Conservation (phyloP, 1,139 yeast species). For the Lodderomyces parapsilosis region DNA sequence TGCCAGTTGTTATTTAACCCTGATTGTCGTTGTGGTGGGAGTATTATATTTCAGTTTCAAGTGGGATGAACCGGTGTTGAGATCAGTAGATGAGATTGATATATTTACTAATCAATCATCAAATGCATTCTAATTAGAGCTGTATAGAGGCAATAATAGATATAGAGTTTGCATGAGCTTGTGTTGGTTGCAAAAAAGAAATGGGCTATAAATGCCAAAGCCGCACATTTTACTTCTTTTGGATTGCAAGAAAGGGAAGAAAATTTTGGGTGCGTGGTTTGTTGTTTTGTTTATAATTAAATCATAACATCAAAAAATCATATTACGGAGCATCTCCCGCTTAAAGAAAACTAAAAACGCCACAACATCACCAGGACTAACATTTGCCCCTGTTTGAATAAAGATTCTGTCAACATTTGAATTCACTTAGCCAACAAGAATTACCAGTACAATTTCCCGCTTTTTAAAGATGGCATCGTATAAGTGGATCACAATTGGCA, state of each 20-base stretch:
- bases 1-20: slow-evolving; percentile 15
- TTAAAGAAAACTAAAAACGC: too few species aligned
- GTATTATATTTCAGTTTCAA: slow-evolving; percentile 8
- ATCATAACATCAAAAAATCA: background rate
- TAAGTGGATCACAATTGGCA: slow-evolving; percentile 1
- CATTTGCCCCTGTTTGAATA: too few species aligned
- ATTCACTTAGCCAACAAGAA: too few species aligned
- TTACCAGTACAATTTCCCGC: too few species aligned
- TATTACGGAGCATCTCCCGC: background rate
- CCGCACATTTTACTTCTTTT: background rate
- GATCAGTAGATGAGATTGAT: slow-evolving; percentile 12
- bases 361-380: too few species aligned
- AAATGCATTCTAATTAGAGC: slow-evolving; percentile 11
- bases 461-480: background rate
- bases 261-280: background rate
- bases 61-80: slow-evolving; percentile 13
- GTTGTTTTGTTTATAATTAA: background rate
- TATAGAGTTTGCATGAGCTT: too few species aligned
- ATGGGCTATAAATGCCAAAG: background rate
- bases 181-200: background rate
- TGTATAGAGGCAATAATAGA: background rate
- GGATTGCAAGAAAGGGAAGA: background rate
- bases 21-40: slow-evolving; percentile 10
- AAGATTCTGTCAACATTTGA: too few species aligned
- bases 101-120: slow-evolving; percentile 11